Conservation (phyloP, 192 early-diverging fungal species). For the Entrophospora sp. region DNA sequence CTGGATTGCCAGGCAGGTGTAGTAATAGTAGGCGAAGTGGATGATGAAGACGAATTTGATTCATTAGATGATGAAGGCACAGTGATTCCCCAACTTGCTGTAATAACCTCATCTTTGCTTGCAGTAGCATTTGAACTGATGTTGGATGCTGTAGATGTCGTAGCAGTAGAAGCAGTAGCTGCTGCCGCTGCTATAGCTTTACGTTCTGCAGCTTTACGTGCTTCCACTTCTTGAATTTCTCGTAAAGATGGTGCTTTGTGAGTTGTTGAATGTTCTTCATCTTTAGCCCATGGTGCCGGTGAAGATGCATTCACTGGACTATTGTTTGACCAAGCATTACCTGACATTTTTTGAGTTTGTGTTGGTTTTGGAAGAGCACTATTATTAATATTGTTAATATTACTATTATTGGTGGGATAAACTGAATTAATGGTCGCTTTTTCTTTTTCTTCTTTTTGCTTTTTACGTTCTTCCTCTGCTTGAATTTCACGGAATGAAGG, state of each 20-base stretch:
- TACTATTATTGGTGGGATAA: conserved; percentile 8
- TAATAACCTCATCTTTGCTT: too few relatives aligned
- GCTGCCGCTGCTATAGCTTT: conserved; percentile 19
- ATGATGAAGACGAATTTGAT: conserved; percentile 18
- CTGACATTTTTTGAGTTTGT: background rate
- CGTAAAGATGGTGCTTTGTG: conserved; percentile 41
- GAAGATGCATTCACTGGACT: background rate
- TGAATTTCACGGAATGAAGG: conserved; percentile 38
- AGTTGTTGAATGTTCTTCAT: conserved; percentile 21
- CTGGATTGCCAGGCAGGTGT: conserved; percentile 28
- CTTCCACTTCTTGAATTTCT: conserved; percentile 59
- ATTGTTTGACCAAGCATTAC: conserved; percentile 4
- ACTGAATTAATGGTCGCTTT: background rate
- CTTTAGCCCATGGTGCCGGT: conserved; percentile 32
- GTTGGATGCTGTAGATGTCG: background rate
- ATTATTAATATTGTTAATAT: too few relatives aligned
- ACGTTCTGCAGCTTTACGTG: conserved; percentile 31
- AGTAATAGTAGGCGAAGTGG: conserved; percentile 9
- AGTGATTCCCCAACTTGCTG: conserved; percentile 35
- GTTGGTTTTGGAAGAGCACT: background rate
- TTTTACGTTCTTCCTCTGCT: conserved; percentile 32
- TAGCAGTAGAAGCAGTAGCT: conserved; percentile 15
- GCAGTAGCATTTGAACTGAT: conserved; percentile 24
- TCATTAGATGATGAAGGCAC: conserved; percentile 21
- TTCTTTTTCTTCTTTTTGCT: conserved; percentile 27